These are phyloP conservation scores for Scheffersomyces titani DNA, from an alignment of 1,139 yeast species.

Conservation along the genomic window DNA sequence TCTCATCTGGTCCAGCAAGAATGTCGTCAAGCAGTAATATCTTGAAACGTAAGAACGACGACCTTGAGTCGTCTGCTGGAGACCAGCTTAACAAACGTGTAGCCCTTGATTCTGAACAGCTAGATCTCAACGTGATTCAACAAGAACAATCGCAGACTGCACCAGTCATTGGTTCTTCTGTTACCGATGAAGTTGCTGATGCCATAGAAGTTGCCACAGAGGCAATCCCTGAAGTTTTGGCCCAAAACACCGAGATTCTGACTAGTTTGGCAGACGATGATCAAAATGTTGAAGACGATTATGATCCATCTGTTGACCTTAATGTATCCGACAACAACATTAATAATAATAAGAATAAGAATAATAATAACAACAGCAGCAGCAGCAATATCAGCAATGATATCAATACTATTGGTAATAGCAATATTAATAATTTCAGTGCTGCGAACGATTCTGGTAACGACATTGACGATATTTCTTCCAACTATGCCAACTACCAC, in stretches of 20 bases:
- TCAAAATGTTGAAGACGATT: conserved; percentile 4
- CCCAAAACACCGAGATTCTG: not conserved
- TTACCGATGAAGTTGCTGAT: conserved; percentile 11
- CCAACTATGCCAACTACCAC: not conserved
- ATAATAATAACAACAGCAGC: too few species aligned
- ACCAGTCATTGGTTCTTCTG: conserved; percentile 26
- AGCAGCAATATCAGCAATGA: not conserved
- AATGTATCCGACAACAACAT: not conserved
- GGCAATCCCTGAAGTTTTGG: not conserved
- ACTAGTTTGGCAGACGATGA: not conserved
- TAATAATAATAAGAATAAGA: too few species aligned
- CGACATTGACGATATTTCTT: conserved; percentile 1
- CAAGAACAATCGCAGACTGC: conserved; percentile 48
- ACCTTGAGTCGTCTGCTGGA: conserved; percentile 34
- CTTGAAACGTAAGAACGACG: conserved; percentile 73
- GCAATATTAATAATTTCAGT: not conserved
- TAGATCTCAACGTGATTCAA: conserved; percentile 29
- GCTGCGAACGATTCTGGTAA: conserved; percentile 1
- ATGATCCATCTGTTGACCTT: not conserved
- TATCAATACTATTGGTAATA: too few species aligned
- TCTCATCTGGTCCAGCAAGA: not conserved
- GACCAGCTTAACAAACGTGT: conserved; percentile 58
- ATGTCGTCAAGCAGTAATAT: conserved; percentile 31
- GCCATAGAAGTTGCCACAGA: conserved; percentile 4
- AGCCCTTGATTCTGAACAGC: conserved; percentile 64